Evolutionary conservation across 768 basidiomycete species (phyloP).

Genomic region (Boletus vinaceobasis): DNA sequence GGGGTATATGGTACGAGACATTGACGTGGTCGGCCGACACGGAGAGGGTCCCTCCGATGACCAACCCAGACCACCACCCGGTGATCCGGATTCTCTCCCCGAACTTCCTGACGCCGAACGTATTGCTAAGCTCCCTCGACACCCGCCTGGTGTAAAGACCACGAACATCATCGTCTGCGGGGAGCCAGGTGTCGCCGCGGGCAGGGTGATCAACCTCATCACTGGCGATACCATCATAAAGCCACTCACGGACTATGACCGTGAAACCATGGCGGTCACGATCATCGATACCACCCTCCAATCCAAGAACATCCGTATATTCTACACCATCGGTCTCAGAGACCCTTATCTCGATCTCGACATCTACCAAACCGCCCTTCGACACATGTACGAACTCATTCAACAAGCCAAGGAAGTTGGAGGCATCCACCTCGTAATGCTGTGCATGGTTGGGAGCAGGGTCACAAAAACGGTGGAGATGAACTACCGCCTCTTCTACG

Average conservation of each 20-base stretch:
- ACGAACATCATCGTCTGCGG: slow-evolving; percentile 43
- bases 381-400: slow-evolving; percentile 29
- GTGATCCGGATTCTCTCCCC: slow-evolving; percentile 6
- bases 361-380: slow-evolving; percentile 15
- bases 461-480: slow-evolving; percentile 30
- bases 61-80: neutral
- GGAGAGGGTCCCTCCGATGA: neutral
- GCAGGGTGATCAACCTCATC: slow-evolving; percentile 29
- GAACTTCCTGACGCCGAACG: slow-evolving; percentile 17
- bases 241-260: slow-evolving; percentile 23
- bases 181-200: slow-evolving; percentile 34
- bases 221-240: slow-evolving; percentile 11
- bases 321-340: slow-evolving; percentile 31
- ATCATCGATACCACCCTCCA: slow-evolving; percentile 24
- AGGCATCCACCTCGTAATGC: slow-evolving; percentile 40
- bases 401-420: slow-evolving; percentile 14
- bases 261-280: slow-evolving; percentile 32
- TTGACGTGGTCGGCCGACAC: slow-evolving; percentile 9
- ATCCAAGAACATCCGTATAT: slow-evolving; percentile 20
- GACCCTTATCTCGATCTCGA: slow-evolving; percentile 26
- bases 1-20: slow-evolving; percentile 9
- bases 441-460: slow-evolving; percentile 38
- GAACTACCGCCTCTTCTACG: slow-evolving; percentile 38
- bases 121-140: slow-evolving; percentile 13
- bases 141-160: slow-evolving; percentile 19